phyloP scores from a whole-genome alignment of 169 alveolate species.

The Eimeria sp. region DNA sequence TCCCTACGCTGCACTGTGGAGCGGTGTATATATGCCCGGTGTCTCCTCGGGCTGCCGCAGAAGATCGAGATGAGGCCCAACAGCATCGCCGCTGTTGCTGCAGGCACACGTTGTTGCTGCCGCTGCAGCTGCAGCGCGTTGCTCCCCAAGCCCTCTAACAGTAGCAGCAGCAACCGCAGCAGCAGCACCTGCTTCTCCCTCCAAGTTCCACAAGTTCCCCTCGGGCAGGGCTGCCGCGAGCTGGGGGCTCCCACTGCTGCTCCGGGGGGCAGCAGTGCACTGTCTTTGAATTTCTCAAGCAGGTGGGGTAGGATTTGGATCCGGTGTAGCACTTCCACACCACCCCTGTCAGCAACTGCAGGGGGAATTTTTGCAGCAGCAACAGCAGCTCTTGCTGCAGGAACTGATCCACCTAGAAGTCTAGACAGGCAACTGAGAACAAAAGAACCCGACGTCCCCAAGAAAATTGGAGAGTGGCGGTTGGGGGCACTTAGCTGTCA shows the following conservation, averaged over 20 bases:
- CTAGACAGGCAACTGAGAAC: too few relatives aligned
- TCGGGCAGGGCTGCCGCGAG: not conserved
- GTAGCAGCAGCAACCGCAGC: not conserved
- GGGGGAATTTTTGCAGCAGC: too few relatives aligned
- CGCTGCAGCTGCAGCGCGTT: not conserved
- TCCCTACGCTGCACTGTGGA: too few relatives aligned
- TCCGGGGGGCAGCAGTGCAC: not conserved
- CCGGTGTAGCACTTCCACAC: too few relatives aligned
- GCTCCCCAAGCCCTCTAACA: not conserved
- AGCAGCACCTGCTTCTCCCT: not conserved
- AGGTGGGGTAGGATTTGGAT: too few relatives aligned
- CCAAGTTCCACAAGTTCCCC: not conserved
- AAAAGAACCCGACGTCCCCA: too few relatives aligned
- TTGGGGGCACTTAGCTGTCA: too few relatives aligned
- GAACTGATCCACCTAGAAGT: too few relatives aligned
- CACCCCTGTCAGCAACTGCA: too few relatives aligned
- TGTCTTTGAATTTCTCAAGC: too few relatives aligned
- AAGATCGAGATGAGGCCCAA: not conserved
- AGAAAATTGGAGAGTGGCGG: too few relatives aligned
- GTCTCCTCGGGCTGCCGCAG: not conserved
- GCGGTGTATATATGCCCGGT: not conserved
- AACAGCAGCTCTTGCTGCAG: too few relatives aligned
- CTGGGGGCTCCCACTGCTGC: not conserved
- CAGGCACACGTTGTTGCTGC: not conserved
- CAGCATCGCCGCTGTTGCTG: not conserved